Evolutionary conservation across 2,329 filamentous ascomycete genomes (phyloP).

Genomic region (Neospermospora avenae): DNA sequence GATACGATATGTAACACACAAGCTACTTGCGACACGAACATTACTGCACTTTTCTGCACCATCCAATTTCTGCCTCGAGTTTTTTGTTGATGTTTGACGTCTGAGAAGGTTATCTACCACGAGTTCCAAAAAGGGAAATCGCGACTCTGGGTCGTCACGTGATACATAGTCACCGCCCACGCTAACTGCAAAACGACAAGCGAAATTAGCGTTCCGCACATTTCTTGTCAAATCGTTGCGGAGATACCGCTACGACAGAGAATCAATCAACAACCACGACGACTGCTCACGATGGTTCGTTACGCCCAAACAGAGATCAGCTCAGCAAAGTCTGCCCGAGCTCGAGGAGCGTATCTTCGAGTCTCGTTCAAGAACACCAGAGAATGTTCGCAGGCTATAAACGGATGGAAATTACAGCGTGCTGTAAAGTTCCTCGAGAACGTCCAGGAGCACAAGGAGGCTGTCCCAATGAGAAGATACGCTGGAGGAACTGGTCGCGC

Average conservation of each 20-base stretch:
- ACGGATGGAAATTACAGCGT: conserved; percentile 66
- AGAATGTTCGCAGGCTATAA: conserved; percentile 99
- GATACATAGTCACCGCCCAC: too few species aligned
- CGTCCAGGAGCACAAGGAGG: conserved; percentile 95
- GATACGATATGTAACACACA: too few species aligned
- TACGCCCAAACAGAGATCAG: conserved; percentile 91
- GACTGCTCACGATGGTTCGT: conserved; percentile 59
- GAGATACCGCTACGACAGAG: background rate
- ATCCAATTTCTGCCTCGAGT: too few species aligned
- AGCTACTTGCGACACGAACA: too few species aligned
- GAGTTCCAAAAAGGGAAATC: too few species aligned
- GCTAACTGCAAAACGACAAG: too few species aligned
- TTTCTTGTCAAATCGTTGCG: background rate
- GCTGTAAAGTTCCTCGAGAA: conserved; percentile 97
- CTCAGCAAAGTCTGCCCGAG: conserved; percentile 90
- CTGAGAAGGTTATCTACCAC: too few species aligned
- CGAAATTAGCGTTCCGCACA: too few species aligned
- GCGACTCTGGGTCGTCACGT: too few species aligned
- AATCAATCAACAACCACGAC: background rate
- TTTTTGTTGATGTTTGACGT: too few species aligned
- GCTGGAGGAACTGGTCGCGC: conserved; percentile 92
- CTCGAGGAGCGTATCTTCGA: conserved; percentile 97
- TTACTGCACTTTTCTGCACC: too few species aligned
- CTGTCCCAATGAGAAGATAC: conserved; percentile 97
- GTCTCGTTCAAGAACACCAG: conserved; percentile 99